A percentile compares a stretch with the other conserved stretches of the same genome.
These are phyloP conservation scores for Aspergillus niger DNA, from an alignment of 2,329 filamentous ascomycete species.

Conservation along the genomic window DNA sequence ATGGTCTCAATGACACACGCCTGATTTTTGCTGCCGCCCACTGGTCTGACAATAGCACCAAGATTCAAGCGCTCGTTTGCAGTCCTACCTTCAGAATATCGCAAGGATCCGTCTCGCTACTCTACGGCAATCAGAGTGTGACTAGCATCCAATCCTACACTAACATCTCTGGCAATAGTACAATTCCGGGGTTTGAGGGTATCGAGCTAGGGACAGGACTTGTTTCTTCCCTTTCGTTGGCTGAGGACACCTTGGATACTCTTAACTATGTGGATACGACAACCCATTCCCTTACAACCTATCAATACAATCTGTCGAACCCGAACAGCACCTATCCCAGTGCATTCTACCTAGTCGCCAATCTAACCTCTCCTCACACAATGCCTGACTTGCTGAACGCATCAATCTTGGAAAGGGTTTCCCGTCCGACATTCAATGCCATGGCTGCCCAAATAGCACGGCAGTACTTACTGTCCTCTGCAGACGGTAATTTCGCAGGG, in stretches of 20 bases:
- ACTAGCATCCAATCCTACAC: neutral
- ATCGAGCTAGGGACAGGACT: conserved; percentile 5
- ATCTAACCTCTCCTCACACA: conserved; percentile 2
- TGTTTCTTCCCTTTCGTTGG: neutral
- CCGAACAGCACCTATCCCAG: conserved; percentile 6
- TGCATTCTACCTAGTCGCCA: conserved; percentile 8
- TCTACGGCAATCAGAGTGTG: conserved; percentile 11
- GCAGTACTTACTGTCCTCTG: neutral
- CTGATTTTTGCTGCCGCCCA: conserved; percentile 7
- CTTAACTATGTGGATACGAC: neutral
- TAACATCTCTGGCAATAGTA: neutral
- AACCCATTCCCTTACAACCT: neutral
- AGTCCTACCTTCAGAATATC: conserved; percentile 8
- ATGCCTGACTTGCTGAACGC: neutral
- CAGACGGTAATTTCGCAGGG: neutral
- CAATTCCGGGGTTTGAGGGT: neutral
- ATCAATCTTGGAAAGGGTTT: neutral
- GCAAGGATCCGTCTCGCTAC: neutral
- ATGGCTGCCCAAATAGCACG: conserved; percentile 9
- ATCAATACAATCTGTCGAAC: neutral
- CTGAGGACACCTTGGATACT: neutral
- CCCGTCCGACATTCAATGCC: neutral
- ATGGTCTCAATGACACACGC: neutral
- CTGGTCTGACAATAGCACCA: conserved; percentile 7
- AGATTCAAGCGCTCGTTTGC: conserved; percentile 7